Evolutionary conservation across 2,329 filamentous ascomycete species (phyloP).

Genomic region (Chaetoscypha palmicola): DNA sequence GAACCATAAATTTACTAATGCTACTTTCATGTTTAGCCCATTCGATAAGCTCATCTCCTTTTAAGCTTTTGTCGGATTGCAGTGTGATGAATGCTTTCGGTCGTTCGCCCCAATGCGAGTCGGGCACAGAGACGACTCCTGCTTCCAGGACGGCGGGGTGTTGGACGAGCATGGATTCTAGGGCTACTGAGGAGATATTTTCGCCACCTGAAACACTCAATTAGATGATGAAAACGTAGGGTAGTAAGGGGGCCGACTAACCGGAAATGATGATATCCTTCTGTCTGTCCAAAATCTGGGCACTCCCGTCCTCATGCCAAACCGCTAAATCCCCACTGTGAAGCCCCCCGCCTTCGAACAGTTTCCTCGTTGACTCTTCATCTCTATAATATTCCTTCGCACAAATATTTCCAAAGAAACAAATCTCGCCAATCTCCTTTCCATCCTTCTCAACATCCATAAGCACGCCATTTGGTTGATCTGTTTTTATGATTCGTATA

Average conservation of each 20-base stretch:
- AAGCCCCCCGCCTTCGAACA: conserved; percentile 79
- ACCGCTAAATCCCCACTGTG: conserved; percentile 92
- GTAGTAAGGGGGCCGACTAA: conserved; percentile 34
- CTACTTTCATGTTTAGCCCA: conserved; percentile 78
- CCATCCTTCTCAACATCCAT: conserved; percentile 63
- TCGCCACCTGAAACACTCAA: conserved; percentile 61
- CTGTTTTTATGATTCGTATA: conserved; percentile 73
- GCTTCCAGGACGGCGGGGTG: conserved; percentile 88
- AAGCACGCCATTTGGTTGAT: conserved; percentile 59
- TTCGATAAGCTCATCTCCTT: conserved; percentile 64
- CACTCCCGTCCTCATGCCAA: conserved; percentile 82
- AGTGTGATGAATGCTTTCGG: conserved; percentile 90
- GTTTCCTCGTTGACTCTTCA: conserved; percentile 70
- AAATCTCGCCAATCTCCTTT: conserved; percentile 73
- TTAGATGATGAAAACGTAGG: conserved; percentile 5
- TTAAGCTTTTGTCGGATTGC: conserved; percentile 55
- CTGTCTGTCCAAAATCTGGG: conserved; percentile 85
- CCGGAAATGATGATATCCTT: conserved; percentile 98
- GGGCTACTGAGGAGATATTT: conserved; percentile 89
- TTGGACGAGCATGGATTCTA: conserved; percentile 82
- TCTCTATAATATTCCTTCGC: conserved; percentile 91
- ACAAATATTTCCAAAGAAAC: conserved; percentile 89
- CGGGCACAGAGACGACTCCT: conserved; percentile 79
- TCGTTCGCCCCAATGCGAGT: conserved; percentile 91
- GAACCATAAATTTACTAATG: conserved; percentile 89